Evolutionary conservation across 805 yeast species (phyloP).

Genomic region (Starmerella tilneyi): DNA sequence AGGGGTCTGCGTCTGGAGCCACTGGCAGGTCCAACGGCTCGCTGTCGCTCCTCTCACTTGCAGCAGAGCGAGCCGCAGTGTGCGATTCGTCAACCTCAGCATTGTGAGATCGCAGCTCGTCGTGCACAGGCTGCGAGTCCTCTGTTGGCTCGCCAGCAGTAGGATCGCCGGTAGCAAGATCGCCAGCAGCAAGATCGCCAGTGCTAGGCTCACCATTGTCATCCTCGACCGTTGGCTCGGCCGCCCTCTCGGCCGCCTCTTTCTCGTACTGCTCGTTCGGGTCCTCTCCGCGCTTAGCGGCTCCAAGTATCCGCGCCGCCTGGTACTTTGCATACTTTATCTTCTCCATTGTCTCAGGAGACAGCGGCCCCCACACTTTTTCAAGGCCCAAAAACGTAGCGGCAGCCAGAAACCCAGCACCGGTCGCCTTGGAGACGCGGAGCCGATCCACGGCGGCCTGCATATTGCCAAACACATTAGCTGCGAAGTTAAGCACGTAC

Average conservation of each 20-base stretch:
- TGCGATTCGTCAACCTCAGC: no score
- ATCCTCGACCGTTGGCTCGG: constrained; percentile 14
- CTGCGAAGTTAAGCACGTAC: constrained; percentile 48
- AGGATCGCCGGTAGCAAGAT: no score
- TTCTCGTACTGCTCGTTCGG: constrained; percentile 45
- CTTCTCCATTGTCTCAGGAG: constrained; percentile 35
- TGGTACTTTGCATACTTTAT: constrained; percentile 55
- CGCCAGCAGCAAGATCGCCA: no score
- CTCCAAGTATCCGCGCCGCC: constrained; percentile 46
- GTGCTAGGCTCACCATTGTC: neutral
- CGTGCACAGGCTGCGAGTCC: neutral
- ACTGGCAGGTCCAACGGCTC: constrained; percentile 11
- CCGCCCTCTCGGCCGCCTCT: constrained; percentile 13
- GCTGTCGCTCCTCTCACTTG: no score
- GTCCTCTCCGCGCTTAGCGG: constrained; percentile 41
- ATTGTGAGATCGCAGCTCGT: no score
- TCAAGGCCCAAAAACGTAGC: constrained; percentile 44
- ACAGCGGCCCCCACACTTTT: constrained; percentile 31
- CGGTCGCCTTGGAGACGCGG: constrained; percentile 39
- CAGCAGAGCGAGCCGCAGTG: no score
- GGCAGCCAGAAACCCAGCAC: constrained; percentile 44
- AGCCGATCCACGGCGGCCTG: constrained; percentile 40
- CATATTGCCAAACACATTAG: constrained; percentile 46
- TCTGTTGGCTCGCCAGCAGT: neutral
- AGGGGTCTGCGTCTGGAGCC: constrained; percentile 6